Percentiles rank a stretch among this genome's conserved stretches.
Conservation (phyloP, 352 stramenopile species). For the Globisporangium mamillatum region DNA sequence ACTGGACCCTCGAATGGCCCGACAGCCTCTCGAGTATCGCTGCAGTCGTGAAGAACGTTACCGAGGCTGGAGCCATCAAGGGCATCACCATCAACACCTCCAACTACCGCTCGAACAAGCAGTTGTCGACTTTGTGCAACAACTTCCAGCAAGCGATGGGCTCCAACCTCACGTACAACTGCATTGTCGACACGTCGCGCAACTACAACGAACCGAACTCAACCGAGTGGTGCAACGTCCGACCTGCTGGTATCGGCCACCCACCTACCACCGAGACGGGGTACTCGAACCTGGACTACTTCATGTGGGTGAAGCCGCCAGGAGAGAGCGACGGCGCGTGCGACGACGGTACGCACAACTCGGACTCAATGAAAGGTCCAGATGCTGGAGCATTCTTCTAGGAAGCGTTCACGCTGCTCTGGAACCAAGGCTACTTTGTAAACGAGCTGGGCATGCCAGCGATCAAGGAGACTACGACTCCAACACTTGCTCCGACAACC, state of each 20-base stretch:
- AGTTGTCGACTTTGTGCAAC: constrained; percentile 45
- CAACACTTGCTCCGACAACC: neutral
- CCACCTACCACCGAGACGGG: constrained; percentile 47
- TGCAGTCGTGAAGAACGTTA: constrained; percentile 40
- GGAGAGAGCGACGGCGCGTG: constrained; percentile 68
- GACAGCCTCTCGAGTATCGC: constrained; percentile 26
- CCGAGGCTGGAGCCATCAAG: constrained; percentile 32
- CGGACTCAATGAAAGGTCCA: constrained; percentile 51
- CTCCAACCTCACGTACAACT: constrained; percentile 31
- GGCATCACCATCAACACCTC: constrained; percentile 77
- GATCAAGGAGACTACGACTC: constrained; percentile 22
- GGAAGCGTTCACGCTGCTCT: constrained; percentile 47
- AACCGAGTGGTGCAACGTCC: constrained; percentile 60
- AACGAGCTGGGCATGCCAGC: constrained; percentile 28
- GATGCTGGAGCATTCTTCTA: constrained; percentile 54
- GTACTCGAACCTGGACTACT: constrained; percentile 59
- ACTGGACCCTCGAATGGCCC: constrained; percentile 47
- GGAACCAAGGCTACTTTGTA: constrained; percentile 72
- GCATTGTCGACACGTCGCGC: constrained; percentile 66
- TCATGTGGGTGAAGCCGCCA: constrained; percentile 68
- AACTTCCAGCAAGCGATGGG: constrained; percentile 59
- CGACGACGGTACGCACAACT: constrained; percentile 22
- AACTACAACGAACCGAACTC: constrained; percentile 28
- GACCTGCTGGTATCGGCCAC: constrained; percentile 36
- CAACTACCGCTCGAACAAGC: constrained; percentile 62